A percentile compares a stretch with the other conserved stretches of the same genome.
These are phyloP conservation scores for Nannochloropsis gaditana DNA, from an alignment of 108 stramenopile species.

Conservation along the genomic window DNA sequence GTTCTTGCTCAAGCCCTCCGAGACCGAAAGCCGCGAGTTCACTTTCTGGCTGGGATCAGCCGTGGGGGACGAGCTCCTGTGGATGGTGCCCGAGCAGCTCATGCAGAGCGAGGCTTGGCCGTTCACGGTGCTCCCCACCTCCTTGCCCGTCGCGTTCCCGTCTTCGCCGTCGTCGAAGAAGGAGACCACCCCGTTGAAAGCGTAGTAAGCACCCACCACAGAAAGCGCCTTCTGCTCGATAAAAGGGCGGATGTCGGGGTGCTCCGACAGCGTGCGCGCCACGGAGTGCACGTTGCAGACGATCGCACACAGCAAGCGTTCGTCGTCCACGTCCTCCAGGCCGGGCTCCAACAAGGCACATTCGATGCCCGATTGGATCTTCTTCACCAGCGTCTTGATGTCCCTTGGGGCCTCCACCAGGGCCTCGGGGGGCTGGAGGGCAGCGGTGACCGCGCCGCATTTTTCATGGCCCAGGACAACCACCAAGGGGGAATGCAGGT, in stretches of 20 bases:
- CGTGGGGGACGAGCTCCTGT: not conserved
- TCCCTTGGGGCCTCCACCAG: not conserved
- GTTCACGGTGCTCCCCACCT: not conserved
- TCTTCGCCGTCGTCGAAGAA: not conserved
- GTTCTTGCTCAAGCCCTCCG: not conserved
- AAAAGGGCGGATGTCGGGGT: not conserved
- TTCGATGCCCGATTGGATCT: not conserved
- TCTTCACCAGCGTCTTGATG: not conserved
- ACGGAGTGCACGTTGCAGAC: not conserved
- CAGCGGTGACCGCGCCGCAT: not conserved
- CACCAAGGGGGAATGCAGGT: not conserved
- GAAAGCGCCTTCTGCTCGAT: not conserved
- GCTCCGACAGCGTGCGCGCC: not conserved
- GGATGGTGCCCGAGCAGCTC: not conserved
- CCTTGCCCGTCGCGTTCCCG: not conserved
- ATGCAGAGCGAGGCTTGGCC: not conserved
- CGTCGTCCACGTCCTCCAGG: not conserved
- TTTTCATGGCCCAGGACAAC: slow-evolving; percentile 20
- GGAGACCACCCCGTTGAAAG: not conserved
- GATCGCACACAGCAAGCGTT: not conserved
- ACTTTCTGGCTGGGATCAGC: not conserved
- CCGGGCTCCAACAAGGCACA: not conserved
- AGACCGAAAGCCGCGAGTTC: no score
- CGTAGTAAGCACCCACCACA: not conserved
- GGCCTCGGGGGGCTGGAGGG: not conserved